These are phyloP conservation scores for Sherardia arvensis DNA, from an alignment of 257 asterid species.

Conservation along the genomic window DNA sequence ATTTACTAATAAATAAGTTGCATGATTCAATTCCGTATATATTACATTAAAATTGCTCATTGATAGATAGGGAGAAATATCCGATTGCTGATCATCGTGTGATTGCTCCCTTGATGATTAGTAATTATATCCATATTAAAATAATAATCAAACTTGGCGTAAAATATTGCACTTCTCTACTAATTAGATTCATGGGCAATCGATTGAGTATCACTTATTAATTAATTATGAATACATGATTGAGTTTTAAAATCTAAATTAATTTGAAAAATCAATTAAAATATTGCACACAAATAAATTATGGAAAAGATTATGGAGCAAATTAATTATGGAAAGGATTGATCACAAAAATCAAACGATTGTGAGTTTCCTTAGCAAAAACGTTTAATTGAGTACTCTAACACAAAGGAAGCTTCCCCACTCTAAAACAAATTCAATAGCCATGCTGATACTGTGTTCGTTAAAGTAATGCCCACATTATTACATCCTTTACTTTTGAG, in stretches of 20 bases:
- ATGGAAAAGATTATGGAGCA: background rate
- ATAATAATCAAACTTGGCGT: background rate
- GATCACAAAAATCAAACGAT: background rate
- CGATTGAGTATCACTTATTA: too few relatives aligned
- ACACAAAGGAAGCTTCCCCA: constrained; percentile 4
- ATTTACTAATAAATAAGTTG: too few relatives aligned
- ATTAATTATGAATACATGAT: too few relatives aligned
- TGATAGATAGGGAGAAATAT: too few relatives aligned
- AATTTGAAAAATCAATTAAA: too few relatives aligned
- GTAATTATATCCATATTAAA: background rate
- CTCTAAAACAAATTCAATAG: background rate
- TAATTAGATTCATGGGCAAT: too few relatives aligned
- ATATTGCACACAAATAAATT: background rate
- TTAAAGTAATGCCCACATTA: background rate
- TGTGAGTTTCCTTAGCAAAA: background rate
- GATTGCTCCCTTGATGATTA: background rate
- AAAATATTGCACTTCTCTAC: background rate
- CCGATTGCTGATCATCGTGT: too few relatives aligned
- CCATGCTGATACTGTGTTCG: background rate
- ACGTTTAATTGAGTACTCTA: background rate
- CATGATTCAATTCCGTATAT: too few relatives aligned
- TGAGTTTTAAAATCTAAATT: background rate
- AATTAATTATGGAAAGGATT: background rate
- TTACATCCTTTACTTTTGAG: background rate
- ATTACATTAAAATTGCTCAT: too few relatives aligned